Percentiles rank a stretch among this genome's conserved stretches.
These are phyloP conservation scores for Termitomyces sp. DNA, from an alignment of 768 basidiomycete species.

Conservation along the genomic window DNA sequence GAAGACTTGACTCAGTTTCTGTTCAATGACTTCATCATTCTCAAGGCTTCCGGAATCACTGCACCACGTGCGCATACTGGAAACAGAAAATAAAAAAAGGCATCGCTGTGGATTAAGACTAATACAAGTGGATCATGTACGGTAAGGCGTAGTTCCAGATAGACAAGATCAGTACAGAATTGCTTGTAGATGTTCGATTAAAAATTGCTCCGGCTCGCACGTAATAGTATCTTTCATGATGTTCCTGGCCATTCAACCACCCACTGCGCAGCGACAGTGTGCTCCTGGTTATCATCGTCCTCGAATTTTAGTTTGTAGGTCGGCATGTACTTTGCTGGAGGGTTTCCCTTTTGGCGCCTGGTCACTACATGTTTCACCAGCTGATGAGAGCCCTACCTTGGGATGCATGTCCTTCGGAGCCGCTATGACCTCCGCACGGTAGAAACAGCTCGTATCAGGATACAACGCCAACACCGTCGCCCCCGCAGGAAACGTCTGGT, in stretches of 20 bases:
- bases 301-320: constrained; percentile 82
- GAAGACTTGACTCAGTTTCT: constrained; percentile 2
- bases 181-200: constrained; percentile 11
- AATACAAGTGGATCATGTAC: too few relatives aligned
- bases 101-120: too few relatives aligned
- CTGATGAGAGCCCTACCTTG: constrained; percentile 20
- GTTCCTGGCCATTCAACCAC: constrained; percentile 77
- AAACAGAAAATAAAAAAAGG: too few relatives aligned
- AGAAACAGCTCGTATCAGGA: constrained; percentile 89
- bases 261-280: constrained; percentile 68
- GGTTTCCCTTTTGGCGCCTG: constrained; percentile 19
- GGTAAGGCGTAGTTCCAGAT: background rate
- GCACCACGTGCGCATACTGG: background rate
- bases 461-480: constrained; percentile 84
- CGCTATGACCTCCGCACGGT: constrained; percentile 79
- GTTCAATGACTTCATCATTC: background rate
- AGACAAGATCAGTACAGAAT: constrained; percentile 11
- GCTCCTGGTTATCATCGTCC: constrained; percentile 83
- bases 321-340: constrained; percentile 44
- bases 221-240: constrained; percentile 9
- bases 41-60: background rate
- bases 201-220: background rate
- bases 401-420: constrained; percentile 45
- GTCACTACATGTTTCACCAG: background rate
- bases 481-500: constrained; percentile 66